These are phyloP conservation scores for Monosporascus sp. DNA, from an alignment of 2,329 filamentous ascomycete genomes.

Conservation along the genomic window DNA sequence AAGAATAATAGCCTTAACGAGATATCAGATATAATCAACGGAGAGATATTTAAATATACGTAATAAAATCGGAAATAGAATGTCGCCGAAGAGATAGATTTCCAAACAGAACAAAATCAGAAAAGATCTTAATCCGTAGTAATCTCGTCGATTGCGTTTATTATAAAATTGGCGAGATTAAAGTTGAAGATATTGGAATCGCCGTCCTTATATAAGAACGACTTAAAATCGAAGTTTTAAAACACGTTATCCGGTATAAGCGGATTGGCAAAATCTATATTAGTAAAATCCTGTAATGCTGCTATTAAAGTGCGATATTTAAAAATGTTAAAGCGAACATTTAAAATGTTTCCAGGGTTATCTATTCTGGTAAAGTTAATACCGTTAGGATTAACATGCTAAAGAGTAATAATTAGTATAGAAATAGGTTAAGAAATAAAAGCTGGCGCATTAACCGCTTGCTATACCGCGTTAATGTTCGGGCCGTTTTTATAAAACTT, in stretches of 20 bases:
- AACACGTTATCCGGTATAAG: conserved; percentile 51
- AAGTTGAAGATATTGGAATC: conserved; percentile 51
- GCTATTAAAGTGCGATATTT: conserved; percentile 13
- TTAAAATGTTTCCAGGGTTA: conserved; percentile 37
- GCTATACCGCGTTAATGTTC: conserved; percentile 32
- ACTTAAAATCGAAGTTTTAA: conserved; percentile 64
- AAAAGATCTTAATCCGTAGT: conserved; percentile 44
- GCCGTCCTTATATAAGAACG: conserved; percentile 56
- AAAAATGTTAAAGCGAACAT: conserved; percentile 12
- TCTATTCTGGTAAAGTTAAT: conserved; percentile 42
- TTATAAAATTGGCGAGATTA: conserved; percentile 41
- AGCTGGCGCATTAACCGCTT: conserved; percentile 38
- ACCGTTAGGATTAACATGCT: conserved; percentile 44
- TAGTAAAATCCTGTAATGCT: conserved; percentile 34
- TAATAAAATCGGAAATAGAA: conserved; percentile 9
- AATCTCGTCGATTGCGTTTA: conserved; percentile 52
- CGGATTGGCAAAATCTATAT: conserved; percentile 53
- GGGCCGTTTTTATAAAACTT: conserved; percentile 45
- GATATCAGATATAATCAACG: conserved; percentile 25
- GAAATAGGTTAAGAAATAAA: conserved; percentile 37
- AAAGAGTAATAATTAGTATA: conserved; percentile 39
- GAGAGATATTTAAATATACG: conserved; percentile 28
- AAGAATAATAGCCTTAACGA: conserved; percentile 20
- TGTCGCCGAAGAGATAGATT: conserved; percentile 6
- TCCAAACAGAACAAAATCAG: conserved; percentile 6